These are phyloP conservation scores for Strigomonas oncopelti DNA, from an alignment of 208 protist genomes.

Conservation along the genomic window DNA sequence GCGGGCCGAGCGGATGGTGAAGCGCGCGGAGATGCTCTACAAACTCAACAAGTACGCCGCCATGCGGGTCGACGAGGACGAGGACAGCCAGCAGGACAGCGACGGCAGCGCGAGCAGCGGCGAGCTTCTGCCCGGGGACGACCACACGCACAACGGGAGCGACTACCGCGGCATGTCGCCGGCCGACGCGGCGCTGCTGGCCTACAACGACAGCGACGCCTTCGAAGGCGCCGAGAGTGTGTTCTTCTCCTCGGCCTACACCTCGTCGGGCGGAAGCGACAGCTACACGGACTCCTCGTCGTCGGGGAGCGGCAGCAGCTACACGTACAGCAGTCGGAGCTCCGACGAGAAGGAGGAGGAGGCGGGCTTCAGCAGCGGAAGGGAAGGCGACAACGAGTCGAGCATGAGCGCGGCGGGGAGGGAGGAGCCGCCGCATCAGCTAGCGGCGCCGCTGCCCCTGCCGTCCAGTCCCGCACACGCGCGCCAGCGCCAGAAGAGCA, in stretches of 20 bases:
- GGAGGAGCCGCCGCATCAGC: too few relatives aligned
- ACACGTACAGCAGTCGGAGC: background rate
- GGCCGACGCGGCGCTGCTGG: background rate
- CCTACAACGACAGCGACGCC: background rate
- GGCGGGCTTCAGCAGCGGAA: conserved; percentile 13
- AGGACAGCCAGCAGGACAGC: conserved; percentile 12
- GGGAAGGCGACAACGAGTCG: conserved; percentile 5
- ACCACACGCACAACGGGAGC: conserved; percentile 14
- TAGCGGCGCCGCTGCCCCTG: too few relatives aligned
- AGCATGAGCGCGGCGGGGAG: background rate
- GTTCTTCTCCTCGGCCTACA: conserved; percentile 9
- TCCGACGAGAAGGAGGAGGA: conserved; percentile 10
- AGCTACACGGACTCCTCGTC: background rate
- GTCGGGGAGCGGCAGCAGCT: too few relatives aligned
- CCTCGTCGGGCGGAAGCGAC: background rate
- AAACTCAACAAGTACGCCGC: conserved; percentile 76
- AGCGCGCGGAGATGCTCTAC: conserved; percentile 68
- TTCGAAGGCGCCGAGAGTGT: conserved; percentile 10
- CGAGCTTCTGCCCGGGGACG: conserved; percentile 6
- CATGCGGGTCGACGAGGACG: conserved; percentile 31
- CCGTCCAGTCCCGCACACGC: too few relatives aligned
- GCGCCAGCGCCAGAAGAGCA: too few relatives aligned
- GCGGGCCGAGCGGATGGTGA: conserved; percentile 51
- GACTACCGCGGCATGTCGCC: conserved; percentile 12
- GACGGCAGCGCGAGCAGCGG: conserved; percentile 17